These are phyloP conservation scores for Nicotiana otophora DNA, from an alignment of 257 asterid species.

Conservation along the genomic window DNA sequence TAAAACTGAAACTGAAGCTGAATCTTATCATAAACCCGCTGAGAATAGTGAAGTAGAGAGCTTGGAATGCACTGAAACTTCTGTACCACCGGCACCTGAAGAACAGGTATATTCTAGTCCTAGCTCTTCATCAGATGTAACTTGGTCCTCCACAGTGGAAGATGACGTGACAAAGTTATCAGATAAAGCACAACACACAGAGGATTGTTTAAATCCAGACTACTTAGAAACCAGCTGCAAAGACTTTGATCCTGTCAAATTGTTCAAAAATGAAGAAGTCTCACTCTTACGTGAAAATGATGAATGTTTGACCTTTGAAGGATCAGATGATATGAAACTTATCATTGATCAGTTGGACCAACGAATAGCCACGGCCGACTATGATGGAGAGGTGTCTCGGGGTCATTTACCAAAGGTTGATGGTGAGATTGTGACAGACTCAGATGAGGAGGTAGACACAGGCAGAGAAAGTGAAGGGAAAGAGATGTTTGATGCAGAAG, in stretches of 20 bases:
- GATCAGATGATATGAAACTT: neutral
- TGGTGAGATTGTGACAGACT: slow-evolving; percentile 19
- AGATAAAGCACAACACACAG: slow-evolving; percentile 9
- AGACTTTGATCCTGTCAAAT: slow-evolving; percentile 16
- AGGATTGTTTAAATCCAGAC: slow-evolving; percentile 13
- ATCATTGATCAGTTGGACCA: slow-evolving; percentile 7
- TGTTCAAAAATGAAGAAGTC: slow-evolving; percentile 20
- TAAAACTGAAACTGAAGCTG: slow-evolving; percentile 2
- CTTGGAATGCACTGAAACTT: slow-evolving; percentile 1
- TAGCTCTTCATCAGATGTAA: slow-evolving; percentile 7
- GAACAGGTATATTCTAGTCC: slow-evolving; percentile 1
- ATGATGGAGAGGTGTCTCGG: slow-evolving; percentile 24
- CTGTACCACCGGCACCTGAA: slow-evolving; percentile 14
- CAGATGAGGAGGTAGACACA: slow-evolving; percentile 23
- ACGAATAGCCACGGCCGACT: slow-evolving; percentile 2
- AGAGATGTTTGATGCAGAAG: slow-evolving; percentile 24
- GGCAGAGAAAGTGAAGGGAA: slow-evolving; percentile 17
- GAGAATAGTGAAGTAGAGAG: slow-evolving; percentile 19
- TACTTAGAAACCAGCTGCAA: slow-evolving; percentile 16
- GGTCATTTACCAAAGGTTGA: slow-evolving; percentile 28
- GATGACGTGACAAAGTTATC: slow-evolving; percentile 18
- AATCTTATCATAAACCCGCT: slow-evolving; percentile 11
- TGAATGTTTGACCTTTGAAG: neutral
- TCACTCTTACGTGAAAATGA: slow-evolving; percentile 11
- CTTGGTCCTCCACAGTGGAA: slow-evolving; percentile 14